Conservation (phyloP, 441 rosid genomes). For the Arabidopsis lyrata region DNA sequence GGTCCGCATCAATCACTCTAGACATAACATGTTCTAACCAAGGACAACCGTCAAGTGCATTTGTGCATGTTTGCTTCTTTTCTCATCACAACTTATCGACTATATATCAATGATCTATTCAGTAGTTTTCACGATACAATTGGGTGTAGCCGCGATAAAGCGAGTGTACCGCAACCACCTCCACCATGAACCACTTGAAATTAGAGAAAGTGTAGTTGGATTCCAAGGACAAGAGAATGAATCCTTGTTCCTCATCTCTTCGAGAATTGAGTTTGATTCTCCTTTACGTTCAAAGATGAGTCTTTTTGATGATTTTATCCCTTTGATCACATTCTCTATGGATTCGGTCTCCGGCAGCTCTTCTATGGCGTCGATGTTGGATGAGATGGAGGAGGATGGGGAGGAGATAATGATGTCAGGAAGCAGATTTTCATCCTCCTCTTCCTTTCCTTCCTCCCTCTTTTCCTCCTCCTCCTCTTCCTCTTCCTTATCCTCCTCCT, state of each 20-base stretch:
- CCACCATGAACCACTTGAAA: constrained; percentile 82
- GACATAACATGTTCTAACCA: constrained; percentile 1
- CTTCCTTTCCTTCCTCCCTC: background rate
- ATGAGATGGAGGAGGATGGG: constrained; percentile 2
- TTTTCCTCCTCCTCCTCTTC: background rate
- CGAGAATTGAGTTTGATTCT: constrained; percentile 69
- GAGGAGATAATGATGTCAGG: background rate
- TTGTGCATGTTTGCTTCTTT: background rate
- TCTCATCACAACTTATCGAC: background rate
- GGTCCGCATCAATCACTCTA: constrained; percentile 1
- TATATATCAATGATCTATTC: constrained; percentile 17
- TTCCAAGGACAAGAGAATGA: constrained; percentile 61
- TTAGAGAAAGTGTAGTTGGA: constrained; percentile 63
- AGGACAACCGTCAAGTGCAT: constrained; percentile 18
- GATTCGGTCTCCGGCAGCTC: constrained; percentile 46
- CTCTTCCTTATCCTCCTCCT: background rate
- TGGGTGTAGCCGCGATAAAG: constrained; percentile 54
- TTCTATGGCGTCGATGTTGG: constrained; percentile 23
- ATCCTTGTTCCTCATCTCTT: constrained; percentile 46
- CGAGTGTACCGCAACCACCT: constrained; percentile 80
- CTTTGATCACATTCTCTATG: constrained; percentile 65
- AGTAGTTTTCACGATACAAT: constrained; percentile 13
- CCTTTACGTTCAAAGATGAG: constrained; percentile 68
- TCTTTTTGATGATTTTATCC: constrained; percentile 67
- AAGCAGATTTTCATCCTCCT: constrained; percentile 12